phyloP scores from a whole-genome alignment of 2,329 filamentous ascomycete species.

The Xylariaceae sp. region DNA sequence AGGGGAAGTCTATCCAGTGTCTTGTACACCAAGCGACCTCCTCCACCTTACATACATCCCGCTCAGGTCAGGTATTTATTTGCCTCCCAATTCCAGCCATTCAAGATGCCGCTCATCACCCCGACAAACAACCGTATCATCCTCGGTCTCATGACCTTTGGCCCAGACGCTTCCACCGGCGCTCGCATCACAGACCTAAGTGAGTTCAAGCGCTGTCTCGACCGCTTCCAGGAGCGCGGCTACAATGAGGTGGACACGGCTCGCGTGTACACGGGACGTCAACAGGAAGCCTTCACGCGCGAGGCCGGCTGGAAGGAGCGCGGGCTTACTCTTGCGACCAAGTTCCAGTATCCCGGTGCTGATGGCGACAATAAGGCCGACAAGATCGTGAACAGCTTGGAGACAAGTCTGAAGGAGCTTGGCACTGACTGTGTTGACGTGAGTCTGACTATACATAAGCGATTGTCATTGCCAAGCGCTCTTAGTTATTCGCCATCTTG shows the following conservation, averaged over 20 bases:
- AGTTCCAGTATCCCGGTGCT: conserved; percentile 67
- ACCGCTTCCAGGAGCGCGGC: conserved; percentile 76
- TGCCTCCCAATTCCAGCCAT: neutral
- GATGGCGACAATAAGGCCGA: conserved; percentile 67
- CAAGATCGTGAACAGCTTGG: conserved; percentile 68
- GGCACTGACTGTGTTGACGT: conserved; percentile 75
- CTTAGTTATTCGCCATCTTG: neutral
- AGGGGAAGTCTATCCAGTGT: too few species aligned
- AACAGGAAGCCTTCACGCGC: conserved; percentile 80
- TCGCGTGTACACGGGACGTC: conserved; percentile 70
- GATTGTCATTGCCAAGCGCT: neutral
- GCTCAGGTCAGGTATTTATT: too few species aligned
- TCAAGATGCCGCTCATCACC: conserved; percentile 54
- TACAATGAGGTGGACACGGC: conserved; percentile 90
- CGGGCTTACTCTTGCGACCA: conserved; percentile 79
- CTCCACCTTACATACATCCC: too few species aligned
- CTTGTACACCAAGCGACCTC: too few species aligned
- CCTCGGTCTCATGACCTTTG: conserved; percentile 87
- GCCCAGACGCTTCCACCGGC: conserved; percentile 64
- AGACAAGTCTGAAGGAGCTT: conserved; percentile 73
- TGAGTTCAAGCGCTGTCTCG: conserved; percentile 74
- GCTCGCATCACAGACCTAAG: conserved; percentile 72
- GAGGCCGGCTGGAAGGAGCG: conserved; percentile 79
- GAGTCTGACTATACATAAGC: conserved; percentile 35
- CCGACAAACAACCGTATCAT: conserved; percentile 70